These are phyloP conservation scores for Daldinia childiae DNA, from an alignment of 495 filamentous ascomycete genomes.

Conservation along the genomic window DNA sequence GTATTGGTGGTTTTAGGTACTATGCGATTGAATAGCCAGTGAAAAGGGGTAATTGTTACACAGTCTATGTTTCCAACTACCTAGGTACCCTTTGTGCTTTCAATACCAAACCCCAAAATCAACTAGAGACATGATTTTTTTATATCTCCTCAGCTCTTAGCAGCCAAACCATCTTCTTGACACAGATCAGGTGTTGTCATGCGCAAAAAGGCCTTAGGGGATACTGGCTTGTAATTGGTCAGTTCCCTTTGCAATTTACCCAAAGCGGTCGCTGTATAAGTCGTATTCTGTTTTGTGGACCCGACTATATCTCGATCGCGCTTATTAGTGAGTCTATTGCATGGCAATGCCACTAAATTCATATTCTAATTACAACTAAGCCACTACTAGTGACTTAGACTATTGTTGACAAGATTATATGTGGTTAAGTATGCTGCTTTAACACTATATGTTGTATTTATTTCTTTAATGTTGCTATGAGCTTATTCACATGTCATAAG, in stretches of 20 bases:
- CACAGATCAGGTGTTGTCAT: background rate
- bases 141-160: background rate
- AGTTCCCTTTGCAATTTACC: slow-evolving; percentile 1
- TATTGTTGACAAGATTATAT: background rate
- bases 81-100: background rate
- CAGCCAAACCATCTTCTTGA: background rate
- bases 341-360: background rate
- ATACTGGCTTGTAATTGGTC: background rate
- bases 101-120: background rate
- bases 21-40: background rate
- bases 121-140: background rate
- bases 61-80: no score
- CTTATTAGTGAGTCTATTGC: background rate
- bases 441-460: background rate
- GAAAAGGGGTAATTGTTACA: background rate
- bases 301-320: background rate
- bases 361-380: background rate
- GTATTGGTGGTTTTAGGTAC: background rate
- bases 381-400: background rate
- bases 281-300: slow-evolving; percentile 22
- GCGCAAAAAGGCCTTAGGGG: background rate
- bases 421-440: background rate
- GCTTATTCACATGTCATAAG: background rate
- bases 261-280: slow-evolving; percentile 18
- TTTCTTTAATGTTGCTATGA: background rate